Evolutionary conservation across 148 eudicot genomes (phyloP).

Genomic region (Limonium bicolor): DNA sequence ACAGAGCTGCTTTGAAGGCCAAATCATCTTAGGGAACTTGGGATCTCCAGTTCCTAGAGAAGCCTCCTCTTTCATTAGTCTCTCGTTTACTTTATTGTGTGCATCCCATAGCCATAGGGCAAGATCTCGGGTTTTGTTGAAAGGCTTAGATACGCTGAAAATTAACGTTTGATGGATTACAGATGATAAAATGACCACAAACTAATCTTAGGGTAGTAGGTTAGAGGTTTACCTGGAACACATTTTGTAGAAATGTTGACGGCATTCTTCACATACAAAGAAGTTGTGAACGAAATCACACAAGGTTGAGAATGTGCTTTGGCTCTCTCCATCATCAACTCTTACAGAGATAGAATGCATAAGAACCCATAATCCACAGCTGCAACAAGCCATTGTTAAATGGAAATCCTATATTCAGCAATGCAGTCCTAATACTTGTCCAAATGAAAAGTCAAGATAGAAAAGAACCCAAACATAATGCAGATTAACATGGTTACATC

Average conservation of each 20-base stretch:
- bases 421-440: no score
- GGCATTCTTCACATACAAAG: constrained; percentile 90
- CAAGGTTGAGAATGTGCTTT: constrained; percentile 52
- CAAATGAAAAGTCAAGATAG: no score
- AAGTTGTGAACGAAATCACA: constrained; percentile 80
- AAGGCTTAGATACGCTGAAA: constrained; percentile 55
- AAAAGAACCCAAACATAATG: no score
- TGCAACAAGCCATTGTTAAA: constrained; percentile 18
- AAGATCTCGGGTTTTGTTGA: constrained; percentile 60
- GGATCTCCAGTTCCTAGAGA: constrained; percentile 58
- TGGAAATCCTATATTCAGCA: no score
- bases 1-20: constrained; percentile 92
- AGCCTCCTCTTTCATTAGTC: constrained; percentile 67
- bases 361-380: constrained; percentile 95
- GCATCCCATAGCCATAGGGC: constrained; percentile 89
- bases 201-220: neutral
- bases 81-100: constrained; percentile 73
- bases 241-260: constrained; percentile 81
- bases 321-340: constrained; percentile 80
- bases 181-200: neutral
- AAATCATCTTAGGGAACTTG: constrained; percentile 59
- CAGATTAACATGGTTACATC: no score
- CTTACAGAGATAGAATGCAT: constrained; percentile 91
- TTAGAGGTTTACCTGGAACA: constrained; percentile 58
- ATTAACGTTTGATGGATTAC: constrained; percentile 1